A percentile compares a stretch with the other conserved stretches of the same genome.
These are phyloP conservation scores for Penicillium fuscoglaucum DNA, from an alignment of 2,329 filamentous ascomycete genomes.

Conservation along the genomic window DNA sequence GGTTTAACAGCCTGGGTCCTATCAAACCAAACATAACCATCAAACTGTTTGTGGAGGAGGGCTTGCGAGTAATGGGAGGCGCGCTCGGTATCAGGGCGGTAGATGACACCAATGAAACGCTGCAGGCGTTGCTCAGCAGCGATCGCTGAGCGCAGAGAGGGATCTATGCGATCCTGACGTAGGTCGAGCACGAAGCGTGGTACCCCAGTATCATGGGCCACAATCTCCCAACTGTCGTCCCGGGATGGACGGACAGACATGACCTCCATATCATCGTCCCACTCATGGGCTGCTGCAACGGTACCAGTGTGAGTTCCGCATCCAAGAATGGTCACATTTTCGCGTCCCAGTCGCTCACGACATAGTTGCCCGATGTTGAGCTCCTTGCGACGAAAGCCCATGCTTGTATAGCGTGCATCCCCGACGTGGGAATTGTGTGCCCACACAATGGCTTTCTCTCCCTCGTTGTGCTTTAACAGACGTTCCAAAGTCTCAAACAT, in stretches of 20 bases:
- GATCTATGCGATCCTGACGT: conserved; percentile 38
- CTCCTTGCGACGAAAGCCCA: conserved; percentile 48
- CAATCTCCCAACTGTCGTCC: conserved; percentile 51
- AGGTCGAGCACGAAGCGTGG: conserved; percentile 51
- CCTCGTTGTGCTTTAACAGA: conserved; percentile 44
- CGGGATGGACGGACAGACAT: conserved; percentile 52
- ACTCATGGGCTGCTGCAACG: conserved; percentile 53
- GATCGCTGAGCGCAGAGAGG: conserved; percentile 40
- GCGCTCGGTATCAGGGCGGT: conserved; percentile 52
- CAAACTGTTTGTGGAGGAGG: conserved; percentile 51
- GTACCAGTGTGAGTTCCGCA: conserved; percentile 54
- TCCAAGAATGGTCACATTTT: conserved; percentile 48
- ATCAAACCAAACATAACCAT: conserved; percentile 55
- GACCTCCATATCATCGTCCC: conserved; percentile 54
- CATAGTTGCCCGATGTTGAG: conserved; percentile 58
- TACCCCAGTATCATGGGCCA: conserved; percentile 51
- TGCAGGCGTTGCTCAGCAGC: conserved; percentile 44
- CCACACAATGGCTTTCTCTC: conserved; percentile 53
- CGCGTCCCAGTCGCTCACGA: conserved; percentile 45
- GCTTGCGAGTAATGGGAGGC: conserved; percentile 53
- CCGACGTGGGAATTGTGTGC: conserved; percentile 56
- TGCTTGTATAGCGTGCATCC: conserved; percentile 55
- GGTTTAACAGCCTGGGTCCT: conserved; percentile 46
- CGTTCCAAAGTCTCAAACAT: conserved; percentile 53
- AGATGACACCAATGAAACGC: conserved; percentile 57